A percentile compares a stretch with the other conserved stretches of the same genome.
These are phyloP conservation scores for Pseudognaphalium luteoalbum DNA, from an alignment of 129 eudicot species.

Conservation along the genomic window DNA sequence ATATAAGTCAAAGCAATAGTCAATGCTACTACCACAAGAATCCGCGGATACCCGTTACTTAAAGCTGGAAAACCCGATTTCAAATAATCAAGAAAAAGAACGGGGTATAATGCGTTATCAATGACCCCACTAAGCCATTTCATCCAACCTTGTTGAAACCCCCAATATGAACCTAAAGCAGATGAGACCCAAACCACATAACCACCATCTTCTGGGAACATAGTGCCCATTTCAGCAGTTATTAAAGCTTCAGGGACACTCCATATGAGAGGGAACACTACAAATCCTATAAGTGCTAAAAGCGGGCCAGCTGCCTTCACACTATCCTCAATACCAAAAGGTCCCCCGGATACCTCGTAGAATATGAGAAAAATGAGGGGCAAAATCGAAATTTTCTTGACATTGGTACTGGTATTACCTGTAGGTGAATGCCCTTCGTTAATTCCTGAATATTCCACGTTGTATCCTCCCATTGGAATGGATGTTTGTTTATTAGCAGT, in stretches of 20 bases:
- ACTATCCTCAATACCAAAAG: slow-evolving; percentile 80
- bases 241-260: slow-evolving; percentile 81
- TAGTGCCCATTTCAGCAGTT: slow-evolving; percentile 87
- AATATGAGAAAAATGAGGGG: slow-evolving; percentile 79
- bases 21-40: slow-evolving; percentile 43
- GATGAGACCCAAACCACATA: slow-evolving; percentile 87
- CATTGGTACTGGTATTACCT: slow-evolving; percentile 6
- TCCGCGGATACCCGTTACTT: slow-evolving; percentile 58
- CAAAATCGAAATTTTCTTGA: slow-evolving; percentile 45
- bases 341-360: slow-evolving; percentile 86
- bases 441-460: slow-evolving; percentile 28
- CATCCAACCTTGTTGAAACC: slow-evolving; percentile 92
- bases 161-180: slow-evolving; percentile 82
- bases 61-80: slow-evolving; percentile 61
- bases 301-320: slow-evolving; percentile 83
- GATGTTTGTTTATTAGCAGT: slow-evolving; percentile 27
- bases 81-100: slow-evolving; percentile 71
- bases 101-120: slow-evolving; percentile 76
- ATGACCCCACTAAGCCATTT: slow-evolving; percentile 87
- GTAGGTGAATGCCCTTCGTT: slow-evolving; percentile 28
- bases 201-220: slow-evolving; percentile 89
- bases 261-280: slow-evolving; percentile 75
- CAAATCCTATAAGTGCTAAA: slow-evolving; percentile 63
- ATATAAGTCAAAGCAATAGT: slow-evolving; percentile 58
- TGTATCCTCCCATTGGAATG: slow-evolving; percentile 21